Evolutionary conservation across 169 alveolate species (phyloP).

Genomic region (Amoebophrya sp.): DNA sequence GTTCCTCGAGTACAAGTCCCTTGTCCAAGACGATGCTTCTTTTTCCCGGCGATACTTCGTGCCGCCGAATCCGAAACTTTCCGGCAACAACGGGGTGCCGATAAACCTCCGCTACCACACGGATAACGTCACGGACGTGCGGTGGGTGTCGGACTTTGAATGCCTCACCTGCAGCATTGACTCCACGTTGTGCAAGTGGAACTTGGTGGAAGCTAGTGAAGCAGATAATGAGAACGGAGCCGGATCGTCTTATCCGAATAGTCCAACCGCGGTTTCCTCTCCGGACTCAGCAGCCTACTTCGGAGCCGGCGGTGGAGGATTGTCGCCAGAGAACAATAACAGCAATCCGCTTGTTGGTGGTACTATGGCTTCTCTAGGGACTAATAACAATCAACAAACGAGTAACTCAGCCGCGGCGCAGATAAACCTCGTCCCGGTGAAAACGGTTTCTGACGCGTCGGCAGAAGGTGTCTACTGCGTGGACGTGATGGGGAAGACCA

Average conservation of each 20-base stretch:
- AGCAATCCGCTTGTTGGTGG: too few relatives aligned
- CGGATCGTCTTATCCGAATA: too few relatives aligned
- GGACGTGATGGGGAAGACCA: background rate
- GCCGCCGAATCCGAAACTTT: background rate
- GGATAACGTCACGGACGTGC: background rate
- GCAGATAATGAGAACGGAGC: too few relatives aligned
- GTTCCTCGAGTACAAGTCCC: background rate
- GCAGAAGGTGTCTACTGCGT: background rate
- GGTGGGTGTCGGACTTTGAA: background rate
- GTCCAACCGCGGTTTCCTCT: too few relatives aligned
- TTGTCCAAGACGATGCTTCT: background rate
- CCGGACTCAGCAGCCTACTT: too few relatives aligned
- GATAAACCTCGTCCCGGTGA: too few relatives aligned
- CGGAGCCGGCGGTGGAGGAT: too few relatives aligned
- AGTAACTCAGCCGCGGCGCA: too few relatives aligned
- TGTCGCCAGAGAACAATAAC: too few relatives aligned
- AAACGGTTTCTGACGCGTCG: too few relatives aligned
- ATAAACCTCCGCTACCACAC: background rate
- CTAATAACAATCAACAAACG: too few relatives aligned
- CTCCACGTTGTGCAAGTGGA: background rate
- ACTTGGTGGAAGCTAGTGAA: background rate
- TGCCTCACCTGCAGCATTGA: conserved; percentile 10
- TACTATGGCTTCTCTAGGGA: too few relatives aligned
- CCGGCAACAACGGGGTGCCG: background rate
- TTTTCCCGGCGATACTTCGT: conserved; percentile 23